Base-by-base conservation (phyloP, 2,329 filamentous ascomycete species). In the Microascus cirrosus region DNA sequence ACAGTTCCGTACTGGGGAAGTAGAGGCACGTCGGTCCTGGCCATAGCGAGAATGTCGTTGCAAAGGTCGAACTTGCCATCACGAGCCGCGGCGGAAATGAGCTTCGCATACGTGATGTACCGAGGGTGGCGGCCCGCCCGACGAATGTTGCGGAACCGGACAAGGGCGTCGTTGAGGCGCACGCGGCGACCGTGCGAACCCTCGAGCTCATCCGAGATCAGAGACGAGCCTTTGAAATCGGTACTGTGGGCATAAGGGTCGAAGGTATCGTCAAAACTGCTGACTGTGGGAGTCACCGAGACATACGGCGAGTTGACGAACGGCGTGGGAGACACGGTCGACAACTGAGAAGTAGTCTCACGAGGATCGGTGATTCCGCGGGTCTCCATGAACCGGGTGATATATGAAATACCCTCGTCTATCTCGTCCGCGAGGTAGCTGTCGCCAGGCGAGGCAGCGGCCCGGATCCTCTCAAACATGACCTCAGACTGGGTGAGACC, bases 21-120 rank as follows among this genome's bases (percentile, higher is more conserved):
- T 36, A 93, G 82, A 54, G 94, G 94, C 60, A 97, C 85, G 69
- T 99, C 94, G 59, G 85, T 81, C 64, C 90, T 87, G 13, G 94
- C 94, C 83, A 96, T 95, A 63, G 82, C 85, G 35, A 96, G 79
- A 56, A 99, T 88, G 61, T 97, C 91, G 62, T 91, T 83, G 66
- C 90, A 91, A 54, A 95, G 73, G 56, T 88, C 86, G 72, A 90
- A 82, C 67, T 92, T 90, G 66, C 88, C 83, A 62, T 91, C 86
- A 67, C 93, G 90, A 57, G 92, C 90, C 62, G 93, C 92, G 59
- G 90, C 89, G 54, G 87, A 86, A 66, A 99, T 96, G 63, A 99
- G 79, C 79, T 96, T 97, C 55, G 92, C 91, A 66, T 97, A 96
- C 1, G 92, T 96, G 71, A 96, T 94, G 75, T 97, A 97, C 60